These are phyloP conservation scores for Globisporangium iwayamae DNA, from an alignment of 352 stramenopile species.

Conservation along the genomic window DNA sequence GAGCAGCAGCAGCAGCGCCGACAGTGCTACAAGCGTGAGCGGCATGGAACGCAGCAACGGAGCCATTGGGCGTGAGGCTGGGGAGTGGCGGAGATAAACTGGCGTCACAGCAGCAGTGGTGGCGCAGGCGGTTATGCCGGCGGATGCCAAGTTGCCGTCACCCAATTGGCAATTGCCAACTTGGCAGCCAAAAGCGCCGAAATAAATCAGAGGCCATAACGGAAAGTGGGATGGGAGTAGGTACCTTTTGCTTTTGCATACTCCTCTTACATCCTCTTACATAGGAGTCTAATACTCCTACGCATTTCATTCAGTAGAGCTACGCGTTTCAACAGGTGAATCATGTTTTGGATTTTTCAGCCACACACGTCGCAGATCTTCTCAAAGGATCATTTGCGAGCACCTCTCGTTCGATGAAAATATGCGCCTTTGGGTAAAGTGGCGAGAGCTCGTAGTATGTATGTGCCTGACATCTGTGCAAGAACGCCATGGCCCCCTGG, in stretches of 20 bases:
- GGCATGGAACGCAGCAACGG: not conserved
- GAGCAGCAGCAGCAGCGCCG: slow-evolving; percentile 3
- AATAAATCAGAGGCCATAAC: not conserved
- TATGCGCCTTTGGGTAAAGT: too few relatives aligned
- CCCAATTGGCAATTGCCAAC: not conserved
- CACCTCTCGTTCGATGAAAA: too few relatives aligned
- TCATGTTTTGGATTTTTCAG: not conserved
- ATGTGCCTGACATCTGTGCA: too few relatives aligned
- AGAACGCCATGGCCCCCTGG: too few relatives aligned
- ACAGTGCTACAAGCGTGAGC: not conserved
- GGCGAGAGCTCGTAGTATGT: too few relatives aligned
- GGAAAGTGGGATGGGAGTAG: not conserved
- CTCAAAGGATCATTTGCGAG: not conserved
- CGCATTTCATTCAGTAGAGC: too few relatives aligned
- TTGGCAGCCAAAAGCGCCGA: not conserved
- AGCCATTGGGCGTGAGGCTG: not conserved
- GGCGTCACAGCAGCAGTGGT: not conserved
- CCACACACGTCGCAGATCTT: not conserved
- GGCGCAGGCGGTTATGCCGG: not conserved
- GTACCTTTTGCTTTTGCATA: not conserved
- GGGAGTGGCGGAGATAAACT: not conserved
- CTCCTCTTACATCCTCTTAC: too few relatives aligned
- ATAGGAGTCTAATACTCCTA: too few relatives aligned
- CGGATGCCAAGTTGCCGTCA: not conserved
- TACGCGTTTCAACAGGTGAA: too few relatives aligned